phyloP scores from a whole-genome alignment of 805 yeast species.

The Zygosaccharomyces gambellarensis region DNA sequence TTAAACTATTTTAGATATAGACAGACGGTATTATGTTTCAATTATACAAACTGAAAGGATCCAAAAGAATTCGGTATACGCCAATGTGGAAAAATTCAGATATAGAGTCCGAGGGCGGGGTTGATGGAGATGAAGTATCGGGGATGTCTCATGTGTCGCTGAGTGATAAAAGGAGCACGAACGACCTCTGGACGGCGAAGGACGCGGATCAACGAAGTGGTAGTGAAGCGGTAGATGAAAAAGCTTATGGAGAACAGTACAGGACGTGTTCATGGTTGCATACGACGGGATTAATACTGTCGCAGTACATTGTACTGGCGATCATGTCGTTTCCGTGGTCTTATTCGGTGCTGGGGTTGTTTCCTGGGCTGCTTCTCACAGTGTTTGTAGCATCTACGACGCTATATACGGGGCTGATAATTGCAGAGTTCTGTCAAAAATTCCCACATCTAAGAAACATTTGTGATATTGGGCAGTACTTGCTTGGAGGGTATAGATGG shows the following conservation, averaged over 20 bases:
- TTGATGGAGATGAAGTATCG: not conserved
- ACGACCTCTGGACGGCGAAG: slow-evolving; percentile 1
- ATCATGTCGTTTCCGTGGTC: slow-evolving; percentile 67
- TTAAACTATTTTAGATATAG: not conserved
- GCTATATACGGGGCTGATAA: slow-evolving; percentile 51
- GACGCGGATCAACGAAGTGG: slow-evolving; percentile 4
- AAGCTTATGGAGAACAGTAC: slow-evolving; percentile 40
- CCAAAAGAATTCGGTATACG: not conserved
- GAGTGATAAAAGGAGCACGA: not conserved
- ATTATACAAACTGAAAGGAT: not conserved
- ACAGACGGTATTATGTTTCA: not conserved
- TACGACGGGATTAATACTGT: slow-evolving; percentile 54
- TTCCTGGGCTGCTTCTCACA: slow-evolving; percentile 54
- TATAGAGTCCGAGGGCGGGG: not conserved
- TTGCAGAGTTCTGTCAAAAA: slow-evolving; percentile 50
- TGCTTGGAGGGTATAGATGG: slow-evolving; percentile 46
- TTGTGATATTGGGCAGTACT: slow-evolving; percentile 55
- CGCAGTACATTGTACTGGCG: slow-evolving; percentile 58
- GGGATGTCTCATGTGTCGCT: not conserved
- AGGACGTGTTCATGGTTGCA: slow-evolving; percentile 53
- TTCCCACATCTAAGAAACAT: slow-evolving; percentile 49
- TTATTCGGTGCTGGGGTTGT: slow-evolving; percentile 53
- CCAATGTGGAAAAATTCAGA: slow-evolving; percentile 1
- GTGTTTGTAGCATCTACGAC: slow-evolving; percentile 47
- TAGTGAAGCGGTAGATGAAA: slow-evolving; percentile 18